Conservation (phyloP, 352 stramenopile species). For the Phytophthora podocarpi region DNA sequence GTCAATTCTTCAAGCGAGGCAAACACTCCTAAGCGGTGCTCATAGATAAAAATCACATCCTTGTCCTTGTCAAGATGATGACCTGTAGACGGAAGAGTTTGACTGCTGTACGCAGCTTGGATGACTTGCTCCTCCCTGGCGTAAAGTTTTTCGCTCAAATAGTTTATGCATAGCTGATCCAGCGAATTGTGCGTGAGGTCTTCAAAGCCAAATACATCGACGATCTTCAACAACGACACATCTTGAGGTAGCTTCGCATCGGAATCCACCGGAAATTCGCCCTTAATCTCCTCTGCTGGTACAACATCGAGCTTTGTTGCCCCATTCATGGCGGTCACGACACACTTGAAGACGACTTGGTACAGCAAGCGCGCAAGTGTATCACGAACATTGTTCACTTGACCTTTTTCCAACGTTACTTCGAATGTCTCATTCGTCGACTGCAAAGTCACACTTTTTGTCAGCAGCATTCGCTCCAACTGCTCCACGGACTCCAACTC, state of each 20-base stretch:
- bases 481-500: slow-evolving; percentile 32
- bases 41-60: slow-evolving; percentile 48
- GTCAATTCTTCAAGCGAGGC: slow-evolving; percentile 75
- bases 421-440: slow-evolving; percentile 63
- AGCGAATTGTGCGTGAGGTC: slow-evolving; percentile 70
- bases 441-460: slow-evolving; percentile 44
- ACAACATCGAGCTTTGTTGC: slow-evolving; percentile 33
- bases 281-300: background rate
- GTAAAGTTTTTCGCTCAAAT: slow-evolving; percentile 81
- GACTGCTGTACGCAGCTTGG: slow-evolving; percentile 9
- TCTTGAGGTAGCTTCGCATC: background rate
- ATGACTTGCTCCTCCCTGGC: slow-evolving; percentile 45
- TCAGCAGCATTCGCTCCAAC: slow-evolving; percentile 55
- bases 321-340: slow-evolving; percentile 57
- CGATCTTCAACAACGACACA: slow-evolving; percentile 45
- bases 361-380: slow-evolving; percentile 69
- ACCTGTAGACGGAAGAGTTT: background rate
- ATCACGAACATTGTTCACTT: slow-evolving; percentile 55
- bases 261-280: background rate
- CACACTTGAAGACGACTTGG: slow-evolving; percentile 48
- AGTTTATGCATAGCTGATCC: slow-evolving; percentile 85
- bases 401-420: slow-evolving; percentile 49
- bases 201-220: slow-evolving; percentile 84
- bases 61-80: slow-evolving; percentile 5
- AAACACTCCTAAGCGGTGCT: slow-evolving; percentile 63